Percentiles rank a stretch among this genome's conserved stretches.
Conservation (phyloP, 768 basidiomycete genomes). For the Trametes villosa region DNA sequence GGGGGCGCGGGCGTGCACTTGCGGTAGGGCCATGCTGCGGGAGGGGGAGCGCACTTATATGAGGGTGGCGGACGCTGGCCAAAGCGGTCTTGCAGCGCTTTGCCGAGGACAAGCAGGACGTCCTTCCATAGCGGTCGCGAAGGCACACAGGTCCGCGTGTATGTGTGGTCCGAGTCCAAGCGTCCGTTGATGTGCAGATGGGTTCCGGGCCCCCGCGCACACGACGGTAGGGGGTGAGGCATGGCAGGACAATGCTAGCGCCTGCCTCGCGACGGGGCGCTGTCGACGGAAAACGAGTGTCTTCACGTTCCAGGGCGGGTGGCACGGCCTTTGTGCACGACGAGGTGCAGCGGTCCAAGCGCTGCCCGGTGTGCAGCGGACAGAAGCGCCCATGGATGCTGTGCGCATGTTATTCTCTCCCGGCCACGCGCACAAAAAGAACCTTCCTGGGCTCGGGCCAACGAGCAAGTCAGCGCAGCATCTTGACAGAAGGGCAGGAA, state of each 20-base stretch:
- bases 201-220: background rate
- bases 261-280: slow-evolving; percentile 9
- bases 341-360: too few relatives aligned
- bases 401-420: background rate
- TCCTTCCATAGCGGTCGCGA: slow-evolving; percentile 16
- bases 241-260: slow-evolving; percentile 7
- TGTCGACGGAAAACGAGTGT: background rate
- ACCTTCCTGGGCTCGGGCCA: background rate
- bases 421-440: background rate
- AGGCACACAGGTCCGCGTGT: slow-evolving; percentile 6
- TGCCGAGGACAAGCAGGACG: background rate
- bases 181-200: slow-evolving; percentile 13
- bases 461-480: background rate
- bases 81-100: slow-evolving; percentile 16
- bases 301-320: background rate
- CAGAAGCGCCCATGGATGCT: slow-evolving; percentile 1
- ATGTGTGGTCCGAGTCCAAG: slow-evolving; percentile 3
- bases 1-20: too few relatives aligned
- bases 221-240: background rate
- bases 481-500: background rate
- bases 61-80: background rate
- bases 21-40: slow-evolving; percentile 1
- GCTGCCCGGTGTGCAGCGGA: too few relatives aligned
- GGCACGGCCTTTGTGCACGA: background rate
- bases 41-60: slow-evolving; percentile 5